Evolutionary conservation across 2,329 filamentous ascomycete genomes (phyloP).

Genomic region (Fusarium sp.): DNA sequence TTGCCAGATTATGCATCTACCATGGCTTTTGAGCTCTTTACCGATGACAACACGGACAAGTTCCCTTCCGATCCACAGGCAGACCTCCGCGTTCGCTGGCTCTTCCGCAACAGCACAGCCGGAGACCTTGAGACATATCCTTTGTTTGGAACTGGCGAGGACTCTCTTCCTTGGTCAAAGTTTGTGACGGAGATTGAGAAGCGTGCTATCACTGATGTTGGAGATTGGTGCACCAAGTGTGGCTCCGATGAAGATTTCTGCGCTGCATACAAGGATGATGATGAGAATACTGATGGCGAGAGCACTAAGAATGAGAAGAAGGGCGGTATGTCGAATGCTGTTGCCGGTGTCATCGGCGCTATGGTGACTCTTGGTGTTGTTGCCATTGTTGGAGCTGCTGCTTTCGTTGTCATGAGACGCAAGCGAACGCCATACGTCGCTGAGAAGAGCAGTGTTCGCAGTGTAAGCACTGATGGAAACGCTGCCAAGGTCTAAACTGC

Average conservation of each 20-base stretch:
- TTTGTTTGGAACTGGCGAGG: constrained; percentile 48
- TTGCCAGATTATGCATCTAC: constrained; percentile 54
- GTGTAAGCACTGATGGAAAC: constrained; percentile 26
- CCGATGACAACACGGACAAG: constrained; percentile 23
- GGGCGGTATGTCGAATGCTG: constrained; percentile 50
- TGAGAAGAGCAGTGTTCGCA: constrained; percentile 30
- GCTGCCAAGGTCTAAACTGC: constrained; percentile 2
- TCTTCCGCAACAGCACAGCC: constrained; percentile 53
- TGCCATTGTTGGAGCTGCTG: constrained; percentile 28
- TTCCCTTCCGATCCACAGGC: constrained; percentile 46
- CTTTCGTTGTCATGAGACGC: constrained; percentile 43
- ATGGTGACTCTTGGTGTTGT: constrained; percentile 51
- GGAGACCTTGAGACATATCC: constrained; percentile 48
- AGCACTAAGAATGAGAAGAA: constrained; percentile 2
- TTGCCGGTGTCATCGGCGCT: constrained; percentile 52
- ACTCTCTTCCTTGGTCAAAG: constrained; percentile 46
- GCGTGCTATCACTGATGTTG: constrained; percentile 47
- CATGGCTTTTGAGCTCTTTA: constrained; percentile 54
- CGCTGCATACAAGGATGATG: constrained; percentile 47
- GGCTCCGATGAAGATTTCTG: constrained; percentile 48
- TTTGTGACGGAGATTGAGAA: constrained; percentile 49
- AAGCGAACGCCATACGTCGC: constrained; percentile 20
- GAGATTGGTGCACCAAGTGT: constrained; percentile 50
- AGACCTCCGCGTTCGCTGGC: constrained; percentile 51
- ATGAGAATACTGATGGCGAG: constrained; percentile 1